These are phyloP conservation scores for Collariella sp. DNA, from an alignment of 495 filamentous ascomycete species.

Conservation along the genomic window DNA sequence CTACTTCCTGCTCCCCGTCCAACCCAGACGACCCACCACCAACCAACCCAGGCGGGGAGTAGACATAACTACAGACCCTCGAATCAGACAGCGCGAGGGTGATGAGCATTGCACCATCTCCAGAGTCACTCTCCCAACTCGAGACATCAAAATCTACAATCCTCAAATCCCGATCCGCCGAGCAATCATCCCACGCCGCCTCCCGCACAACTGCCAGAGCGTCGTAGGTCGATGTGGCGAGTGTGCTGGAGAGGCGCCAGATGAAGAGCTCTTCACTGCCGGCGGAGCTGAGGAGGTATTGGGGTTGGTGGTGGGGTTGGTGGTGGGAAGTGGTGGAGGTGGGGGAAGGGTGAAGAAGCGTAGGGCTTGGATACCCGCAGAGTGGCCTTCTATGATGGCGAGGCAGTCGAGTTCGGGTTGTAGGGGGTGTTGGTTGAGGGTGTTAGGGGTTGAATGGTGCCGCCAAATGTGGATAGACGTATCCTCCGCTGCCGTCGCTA, in stretches of 20 bases:
- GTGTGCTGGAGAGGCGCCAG: constrained; percentile 57
- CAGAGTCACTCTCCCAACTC: constrained; percentile 25
- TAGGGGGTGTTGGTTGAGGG: not conserved
- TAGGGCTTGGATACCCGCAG: constrained; percentile 73
- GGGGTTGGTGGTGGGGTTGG: not conserved
- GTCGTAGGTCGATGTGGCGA: constrained; percentile 44
- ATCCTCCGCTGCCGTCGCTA: constrained; percentile 87
- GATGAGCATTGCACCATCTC: constrained; percentile 46
- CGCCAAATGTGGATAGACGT: constrained; percentile 68
- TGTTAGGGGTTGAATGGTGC: constrained; percentile 10
- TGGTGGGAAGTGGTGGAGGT: not conserved
- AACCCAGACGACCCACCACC: too few relatives aligned
- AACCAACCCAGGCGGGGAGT: constrained; percentile 28
- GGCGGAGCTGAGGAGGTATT: constrained; percentile 71
- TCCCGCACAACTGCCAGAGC: constrained; percentile 51
- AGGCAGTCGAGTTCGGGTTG: constrained; percentile 40
- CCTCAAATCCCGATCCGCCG: constrained; percentile 59
- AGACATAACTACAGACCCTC: constrained; percentile 56
- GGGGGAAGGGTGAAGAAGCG: constrained; percentile 49
- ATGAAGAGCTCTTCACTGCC: constrained; percentile 84
- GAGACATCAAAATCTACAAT: constrained; percentile 61
- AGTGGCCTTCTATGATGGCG: constrained; percentile 63
- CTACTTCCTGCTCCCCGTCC: not conserved
- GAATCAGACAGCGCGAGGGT: constrained; percentile 73
- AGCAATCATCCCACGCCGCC: constrained; percentile 50